Evolutionary conservation across 345 rosid species (phyloP).

Genomic region (Crucihimalaya himalaica): DNA sequence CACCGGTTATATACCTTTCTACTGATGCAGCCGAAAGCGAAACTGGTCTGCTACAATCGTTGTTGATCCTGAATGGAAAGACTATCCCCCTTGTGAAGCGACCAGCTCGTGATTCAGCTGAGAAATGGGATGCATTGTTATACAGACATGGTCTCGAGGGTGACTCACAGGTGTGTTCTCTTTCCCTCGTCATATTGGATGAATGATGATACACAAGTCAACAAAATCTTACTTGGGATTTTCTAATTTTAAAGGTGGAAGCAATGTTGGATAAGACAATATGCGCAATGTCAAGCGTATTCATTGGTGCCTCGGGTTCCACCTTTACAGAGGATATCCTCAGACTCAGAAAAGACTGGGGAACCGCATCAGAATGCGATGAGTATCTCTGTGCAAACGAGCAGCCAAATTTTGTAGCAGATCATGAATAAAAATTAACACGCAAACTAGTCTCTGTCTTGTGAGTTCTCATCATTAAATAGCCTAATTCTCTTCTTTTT

Average conservation of each 20-base stretch:
- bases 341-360: conserved; percentile 87
- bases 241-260: conserved; percentile 61
- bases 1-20: conserved; percentile 84
- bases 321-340: conserved; percentile 89
- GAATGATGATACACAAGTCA: not conserved
- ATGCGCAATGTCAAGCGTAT: conserved; percentile 75
- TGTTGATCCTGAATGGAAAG: conserved; percentile 68
- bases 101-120: conserved; percentile 75
- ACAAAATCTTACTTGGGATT: not conserved
- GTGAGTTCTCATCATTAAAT: conserved; percentile 27
- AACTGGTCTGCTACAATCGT: conserved; percentile 75
- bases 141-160: conserved; percentile 72
- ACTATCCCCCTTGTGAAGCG: conserved; percentile 71
- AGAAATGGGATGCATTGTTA: conserved; percentile 95
- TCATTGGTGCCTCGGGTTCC: conserved; percentile 86
- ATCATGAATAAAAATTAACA: conserved; percentile 50
- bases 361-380: conserved; percentile 73
- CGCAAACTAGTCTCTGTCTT: not conserved
- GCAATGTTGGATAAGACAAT: conserved; percentile 96
- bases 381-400: conserved; percentile 92
- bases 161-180: conserved; percentile 65
- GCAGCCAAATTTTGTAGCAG: conserved; percentile 74
- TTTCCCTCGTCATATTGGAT: not conserved
- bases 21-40: conserved; percentile 98
- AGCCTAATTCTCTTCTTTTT: conserved; percentile 6